Base-by-base conservation (phyloP, 2,329 filamentous ascomycete genomes). In the Chaetomium strumarium region DNA sequence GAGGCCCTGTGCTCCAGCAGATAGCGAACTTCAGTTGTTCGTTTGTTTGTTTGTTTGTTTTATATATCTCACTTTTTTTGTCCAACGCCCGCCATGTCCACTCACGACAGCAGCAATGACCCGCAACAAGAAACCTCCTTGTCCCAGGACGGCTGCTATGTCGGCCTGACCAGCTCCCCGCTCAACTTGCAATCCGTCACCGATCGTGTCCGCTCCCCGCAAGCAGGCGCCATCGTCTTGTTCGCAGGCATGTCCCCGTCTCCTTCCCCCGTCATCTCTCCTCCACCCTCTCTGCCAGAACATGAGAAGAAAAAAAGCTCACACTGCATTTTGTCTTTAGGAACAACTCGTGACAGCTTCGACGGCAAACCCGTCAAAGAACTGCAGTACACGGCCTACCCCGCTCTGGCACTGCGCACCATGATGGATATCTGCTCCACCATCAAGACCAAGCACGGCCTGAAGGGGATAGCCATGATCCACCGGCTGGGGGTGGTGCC, bases 401-500 rank as follows among this genome's bases (percentile, higher is more conserved):
- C 76, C 12, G 80, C 84, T 2, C 77, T 85, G 11, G 88, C 88
- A 14, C 75, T 92, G 7, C 75, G 77, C 36, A 85, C 85, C 1
- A 83, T 93, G 72, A 72, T 83, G 41, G 64, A 68, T 17, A 89
- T 93, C 61, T 81, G 82, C 38, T 70, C 73, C 6, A 68, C 74
- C 4, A 70, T 91, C 3, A 68, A 70, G 14, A 63, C 69, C 11
- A 83, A 81, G 59, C 83, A 95, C 66, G 71, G 68, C 1, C 78
- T 96, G 16, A 79, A 80, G 36, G 86, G 82, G 8, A 83, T 97
- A 53, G 83, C 86, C 46, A 87, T 97, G 68, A 76, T 87, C 13
- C 93, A 97, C 71, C 81, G 92, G 4, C 76, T 97, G 3, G 93
- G 93, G 0, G 77, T 81, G 17, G 92, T 96, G 14, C 88, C 89